A percentile compares a stretch with the other conserved stretches of the same genome.
phyloP scores from a whole-genome alignment of 495 filamentous ascomycete species.

The Lepraria neglecta region DNA sequence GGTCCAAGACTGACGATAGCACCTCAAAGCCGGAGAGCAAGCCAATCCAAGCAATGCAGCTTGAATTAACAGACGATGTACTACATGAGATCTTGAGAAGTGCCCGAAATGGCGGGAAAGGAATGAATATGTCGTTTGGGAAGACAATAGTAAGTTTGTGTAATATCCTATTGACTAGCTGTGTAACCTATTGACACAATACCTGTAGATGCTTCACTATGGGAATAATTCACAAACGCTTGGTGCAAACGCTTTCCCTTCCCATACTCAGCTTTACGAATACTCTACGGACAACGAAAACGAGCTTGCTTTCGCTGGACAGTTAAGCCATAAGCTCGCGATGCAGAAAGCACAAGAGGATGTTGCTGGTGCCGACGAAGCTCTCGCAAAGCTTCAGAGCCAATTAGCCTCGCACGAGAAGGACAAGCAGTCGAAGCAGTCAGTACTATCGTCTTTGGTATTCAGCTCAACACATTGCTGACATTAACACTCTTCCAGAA shows the following conservation, averaged over 20 bases:
- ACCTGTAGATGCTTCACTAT: conserved; percentile 43
- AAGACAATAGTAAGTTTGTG: conserved; percentile 47
- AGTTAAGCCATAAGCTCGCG: conserved; percentile 51
- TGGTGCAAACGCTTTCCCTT: conserved; percentile 42
- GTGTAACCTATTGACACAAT: conserved; percentile 34
- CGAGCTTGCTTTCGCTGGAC: conserved; percentile 47
- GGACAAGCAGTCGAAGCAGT: conserved; percentile 51
- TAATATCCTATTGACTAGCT: conserved; percentile 33
- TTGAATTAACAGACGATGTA: conserved; percentile 57
- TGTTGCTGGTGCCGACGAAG: conserved; percentile 46
- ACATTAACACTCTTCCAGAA: conserved; percentile 34
- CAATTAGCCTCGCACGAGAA: conserved; percentile 43
- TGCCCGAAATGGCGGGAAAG: conserved; percentile 56
- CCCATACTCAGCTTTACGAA: conserved; percentile 49
- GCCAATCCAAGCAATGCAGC: conserved; percentile 52
- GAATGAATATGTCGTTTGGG: conserved; percentile 52
- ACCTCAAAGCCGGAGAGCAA: conserved; percentile 27
- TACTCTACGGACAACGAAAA: conserved; percentile 36
- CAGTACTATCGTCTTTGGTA: conserved; percentile 10
- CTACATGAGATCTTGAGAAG: conserved; percentile 66
- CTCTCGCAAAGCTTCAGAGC: conserved; percentile 52
- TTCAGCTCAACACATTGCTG: conserved; percentile 19
- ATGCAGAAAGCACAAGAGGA: conserved; percentile 50
- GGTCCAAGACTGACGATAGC: conserved; percentile 28
- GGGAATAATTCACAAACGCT: conserved; percentile 48